Percentiles rank a stretch among this genome's conserved stretches.
Conservation (phyloP, 176 grass and related monocot genomes). For the Aegilops speltoides region DNA sequence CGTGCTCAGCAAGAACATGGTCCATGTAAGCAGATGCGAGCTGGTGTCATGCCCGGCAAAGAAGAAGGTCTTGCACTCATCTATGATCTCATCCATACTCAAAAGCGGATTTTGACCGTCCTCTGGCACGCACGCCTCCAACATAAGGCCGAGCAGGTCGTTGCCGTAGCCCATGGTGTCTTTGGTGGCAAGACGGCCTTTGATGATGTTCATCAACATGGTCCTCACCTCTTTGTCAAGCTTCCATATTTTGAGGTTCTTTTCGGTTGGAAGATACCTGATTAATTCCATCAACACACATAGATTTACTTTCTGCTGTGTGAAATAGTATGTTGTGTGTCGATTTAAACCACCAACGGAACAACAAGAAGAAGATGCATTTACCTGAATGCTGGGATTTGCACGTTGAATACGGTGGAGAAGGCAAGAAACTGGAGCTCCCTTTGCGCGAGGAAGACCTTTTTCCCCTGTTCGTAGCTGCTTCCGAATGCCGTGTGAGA, state of each 20-base stretch:
- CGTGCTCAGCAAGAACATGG: conserved; percentile 48
- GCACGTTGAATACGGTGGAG: no score
- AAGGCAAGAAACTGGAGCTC: no score
- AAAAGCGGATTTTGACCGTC: not conserved
- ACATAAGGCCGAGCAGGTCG: conserved; percentile 41
- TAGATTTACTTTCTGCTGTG: not conserved
- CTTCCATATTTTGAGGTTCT: conserved; percentile 17
- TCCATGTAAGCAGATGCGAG: conserved; percentile 48
- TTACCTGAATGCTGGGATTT: not conserved
- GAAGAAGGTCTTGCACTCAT: conserved; percentile 70
- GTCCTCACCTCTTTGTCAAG: conserved; percentile 25
- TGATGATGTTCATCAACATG: conserved; percentile 28
- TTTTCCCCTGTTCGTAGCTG: conserved; percentile 23
- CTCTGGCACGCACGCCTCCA: not conserved
- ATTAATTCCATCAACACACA: no score
- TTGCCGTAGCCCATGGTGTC: conserved; percentile 5
- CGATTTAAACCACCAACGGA: not conserved
- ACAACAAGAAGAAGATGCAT: not conserved
- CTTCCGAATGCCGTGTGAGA: conserved; percentile 37
- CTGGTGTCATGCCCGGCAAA: conserved; percentile 59
- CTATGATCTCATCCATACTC: conserved; percentile 58
- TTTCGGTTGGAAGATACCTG: conserved; percentile 21
- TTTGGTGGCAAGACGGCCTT: not conserved
- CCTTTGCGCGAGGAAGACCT: no score
- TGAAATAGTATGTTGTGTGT: not conserved